Base-by-base conservation (phyloP, 441 rosid species). In the Raphanus hybrid region DNA sequence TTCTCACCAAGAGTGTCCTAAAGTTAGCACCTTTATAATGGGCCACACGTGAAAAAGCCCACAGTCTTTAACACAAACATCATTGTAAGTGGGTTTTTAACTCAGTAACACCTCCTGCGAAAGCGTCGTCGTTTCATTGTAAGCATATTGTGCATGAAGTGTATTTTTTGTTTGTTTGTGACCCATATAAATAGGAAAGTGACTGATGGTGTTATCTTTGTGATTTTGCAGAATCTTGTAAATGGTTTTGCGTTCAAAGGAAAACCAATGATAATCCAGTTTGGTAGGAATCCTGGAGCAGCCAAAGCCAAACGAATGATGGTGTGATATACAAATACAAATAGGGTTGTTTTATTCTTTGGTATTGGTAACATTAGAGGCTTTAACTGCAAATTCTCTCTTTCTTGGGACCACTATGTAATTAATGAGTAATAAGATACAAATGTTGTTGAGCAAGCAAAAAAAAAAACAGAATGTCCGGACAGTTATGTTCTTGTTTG, bases 241-340 rank as follows among this genome's bases (percentile, higher is more conserved):
- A 96, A 96, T 79, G 97, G 97, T 2, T 93, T 84, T 64, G 90
- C 90, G 41, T 89, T 88, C 75, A 96, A 91, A 80, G 95, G 87
- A 34, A 96, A 96, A 77, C 99, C 98, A 32, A 89, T 96, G 86
- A 93, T 93, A 79, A 91, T 96, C 82, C 99, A 96, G 80, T 96
- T 96, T 73, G 94, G 98, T 6, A 81, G 94, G 76, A 90, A 86
- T 85, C 91, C 96, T 52, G 80, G 83, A n/a, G n/a, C n/a, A n/a
- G n/a, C n/a, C n/a, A 20, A 94, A 88, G 74, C 74, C 82, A 71
- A 87, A 74, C 61, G 87, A 60, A 16, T 69, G 67, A 67, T 67
- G 70, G 3, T 23, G 12, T 10, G 34, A 27, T 52, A 11, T 20
- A 66, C 16, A 63, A 41, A 41, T 12, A 41, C 48, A 27, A 39